A percentile compares a stretch with the other conserved stretches of the same genome.
These are phyloP conservation scores for Nitzschia sp. DNA, from an alignment of 108 stramenopile species.

Conservation along the genomic window DNA sequence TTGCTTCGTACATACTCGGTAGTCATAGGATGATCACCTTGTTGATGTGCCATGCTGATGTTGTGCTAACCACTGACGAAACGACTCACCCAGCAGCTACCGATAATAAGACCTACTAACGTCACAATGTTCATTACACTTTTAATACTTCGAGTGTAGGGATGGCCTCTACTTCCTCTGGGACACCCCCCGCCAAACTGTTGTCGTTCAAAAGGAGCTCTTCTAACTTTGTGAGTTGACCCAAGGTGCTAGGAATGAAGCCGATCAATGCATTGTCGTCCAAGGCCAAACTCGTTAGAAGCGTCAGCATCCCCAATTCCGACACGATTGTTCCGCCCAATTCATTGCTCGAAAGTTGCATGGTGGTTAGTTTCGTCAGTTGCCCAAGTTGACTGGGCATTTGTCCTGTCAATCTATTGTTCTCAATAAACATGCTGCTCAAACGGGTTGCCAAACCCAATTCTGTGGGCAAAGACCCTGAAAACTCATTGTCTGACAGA, in stretches of 20 bases:
- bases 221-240: neutral
- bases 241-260: constrained; percentile 32
- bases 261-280: constrained; percentile 48
- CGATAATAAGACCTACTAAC: no score
- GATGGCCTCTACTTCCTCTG: no score
- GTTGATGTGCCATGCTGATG: no score
- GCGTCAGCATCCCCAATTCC: constrained; percentile 24
- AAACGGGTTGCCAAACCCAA: neutral
- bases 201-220: neutral
- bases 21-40: no score
- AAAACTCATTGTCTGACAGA: constrained; percentile 58
- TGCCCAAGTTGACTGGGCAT: constrained; percentile 60
- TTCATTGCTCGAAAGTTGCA: constrained; percentile 20
- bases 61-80: no score
- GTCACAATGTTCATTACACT: no score
- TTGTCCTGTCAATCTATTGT: constrained; percentile 15
- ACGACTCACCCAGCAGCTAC: no score
- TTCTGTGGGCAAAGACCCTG: constrained; percentile 21
- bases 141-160: no score
- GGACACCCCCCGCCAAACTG: neutral
- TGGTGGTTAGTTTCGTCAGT: constrained; percentile 37
- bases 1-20: no score
- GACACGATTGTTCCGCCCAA: constrained; percentile 16
- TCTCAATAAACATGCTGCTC: neutral
- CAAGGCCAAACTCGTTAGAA: constrained; percentile 37